phyloP scores from a whole-genome alignment of 352 stramenopile genomes.

The Phytopythium boreale region DNA sequence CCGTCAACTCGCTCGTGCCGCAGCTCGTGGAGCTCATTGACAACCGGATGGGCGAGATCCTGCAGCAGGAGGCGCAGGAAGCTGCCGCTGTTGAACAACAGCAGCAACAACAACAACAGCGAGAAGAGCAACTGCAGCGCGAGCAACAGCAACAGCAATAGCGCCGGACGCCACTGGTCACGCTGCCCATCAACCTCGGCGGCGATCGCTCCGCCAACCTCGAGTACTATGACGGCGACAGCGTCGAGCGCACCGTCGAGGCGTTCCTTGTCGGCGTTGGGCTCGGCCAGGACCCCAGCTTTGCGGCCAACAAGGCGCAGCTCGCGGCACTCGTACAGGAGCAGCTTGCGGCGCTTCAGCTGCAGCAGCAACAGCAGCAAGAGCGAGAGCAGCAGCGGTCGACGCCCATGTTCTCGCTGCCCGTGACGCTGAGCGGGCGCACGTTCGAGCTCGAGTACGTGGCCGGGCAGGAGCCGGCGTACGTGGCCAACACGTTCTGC shows the following conservation, averaged over 20 bases:
- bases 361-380: constrained; percentile 12
- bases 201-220: constrained; percentile 42
- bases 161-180: constrained; percentile 34
- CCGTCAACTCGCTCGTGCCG: constrained; percentile 36
- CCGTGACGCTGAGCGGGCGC: constrained; percentile 50
- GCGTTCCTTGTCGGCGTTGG: constrained; percentile 54
- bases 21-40: constrained; percentile 64
- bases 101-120: neutral
- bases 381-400: constrained; percentile 15
- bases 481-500: constrained; percentile 67
- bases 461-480: constrained; percentile 47
- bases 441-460: constrained; percentile 71
- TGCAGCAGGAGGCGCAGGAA: constrained; percentile 34
- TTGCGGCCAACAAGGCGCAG: constrained; percentile 37
- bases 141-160: constrained; percentile 12
- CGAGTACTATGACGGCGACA: constrained; percentile 75
- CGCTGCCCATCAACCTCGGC: constrained; percentile 48
- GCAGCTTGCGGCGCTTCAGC: neutral
- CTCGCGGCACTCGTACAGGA: constrained; percentile 15
- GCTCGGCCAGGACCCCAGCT: constrained; percentile 35
- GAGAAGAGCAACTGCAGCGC: constrained; percentile 2
- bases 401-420: constrained; percentile 46
- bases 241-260: constrained; percentile 60
- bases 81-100: constrained; percentile 8
- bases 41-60: constrained; percentile 35